Conservation (phyloP, 805 yeast genomes). For the Ogataea allantospora region DNA sequence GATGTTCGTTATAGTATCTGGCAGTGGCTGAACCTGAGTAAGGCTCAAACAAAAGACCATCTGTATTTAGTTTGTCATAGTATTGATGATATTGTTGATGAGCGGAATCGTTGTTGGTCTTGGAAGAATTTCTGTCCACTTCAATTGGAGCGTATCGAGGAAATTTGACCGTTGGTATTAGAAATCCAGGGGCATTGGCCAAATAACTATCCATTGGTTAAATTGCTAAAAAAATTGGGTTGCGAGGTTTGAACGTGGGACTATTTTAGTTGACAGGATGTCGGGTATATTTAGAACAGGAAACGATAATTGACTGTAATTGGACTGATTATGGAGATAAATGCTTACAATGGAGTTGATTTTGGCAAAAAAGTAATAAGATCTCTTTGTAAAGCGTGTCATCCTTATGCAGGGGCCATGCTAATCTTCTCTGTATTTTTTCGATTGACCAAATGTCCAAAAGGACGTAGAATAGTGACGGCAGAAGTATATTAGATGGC, state of each 20-base stretch:
- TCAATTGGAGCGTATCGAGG: slow-evolving; percentile 17
- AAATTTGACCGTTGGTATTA: slow-evolving; percentile 18
- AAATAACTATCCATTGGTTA: slow-evolving; percentile 24
- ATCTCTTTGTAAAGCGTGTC: slow-evolving; percentile 99
- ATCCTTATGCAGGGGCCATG: slow-evolving; percentile 99
- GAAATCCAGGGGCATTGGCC: slow-evolving; percentile 23
- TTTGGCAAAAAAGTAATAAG: slow-evolving; percentile 68
- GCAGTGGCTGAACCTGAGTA: slow-evolving; percentile 20
- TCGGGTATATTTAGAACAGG: background rate
- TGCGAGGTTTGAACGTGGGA: slow-evolving; percentile 10
- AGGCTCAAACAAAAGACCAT: slow-evolving; percentile 25
- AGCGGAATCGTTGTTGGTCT: slow-evolving; percentile 2
- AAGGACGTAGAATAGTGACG: slow-evolving; percentile 39
- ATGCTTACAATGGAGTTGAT: too few species aligned
- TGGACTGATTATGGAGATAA: too few species aligned
- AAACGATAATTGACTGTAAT: too few species aligned
- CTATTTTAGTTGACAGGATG: background rate
- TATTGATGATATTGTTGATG: slow-evolving; percentile 24
- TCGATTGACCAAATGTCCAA: slow-evolving; percentile 99
- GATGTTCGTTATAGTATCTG: slow-evolving; percentile 24
- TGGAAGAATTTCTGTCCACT: slow-evolving; percentile 2
- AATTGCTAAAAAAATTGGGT: slow-evolving; percentile 5
- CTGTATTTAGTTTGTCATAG: slow-evolving; percentile 24
- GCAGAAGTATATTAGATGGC: background rate
- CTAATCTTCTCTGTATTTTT: slow-evolving; percentile 99